Base-by-base conservation (phyloP, 2,329 filamentous ascomycete species). In the Fusarium longipes region DNA sequence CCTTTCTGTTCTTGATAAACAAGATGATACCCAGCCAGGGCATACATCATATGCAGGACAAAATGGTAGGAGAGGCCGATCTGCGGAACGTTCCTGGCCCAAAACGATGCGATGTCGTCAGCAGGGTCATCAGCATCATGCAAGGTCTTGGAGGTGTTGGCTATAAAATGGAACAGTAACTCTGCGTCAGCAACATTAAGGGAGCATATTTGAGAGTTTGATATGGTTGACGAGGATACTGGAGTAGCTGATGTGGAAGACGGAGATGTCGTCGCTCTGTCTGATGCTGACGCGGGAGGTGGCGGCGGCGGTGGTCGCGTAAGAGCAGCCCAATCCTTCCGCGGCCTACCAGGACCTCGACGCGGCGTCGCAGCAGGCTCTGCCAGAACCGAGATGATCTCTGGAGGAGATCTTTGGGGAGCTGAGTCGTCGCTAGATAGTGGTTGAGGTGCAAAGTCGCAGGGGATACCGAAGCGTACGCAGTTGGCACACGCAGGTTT, bases 401-500 rank as follows among this genome's bases (percentile, higher is more conserved):
- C 66, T 29, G 60, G 57, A 17, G 66, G 50, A 8, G 70, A 68
- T 24, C 39, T 63, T 22, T 63, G 67, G 27, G 63, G 57, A 32
- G 49, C 55, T 57, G 51, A 50, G 27, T 71, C 72, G 36, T 70
- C 65, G 29, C 62, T 65, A 14, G 68, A 50, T 33, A 56, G 44
- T 15, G 65, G 67, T 33, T 53, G 65, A 14, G 70, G 70, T 35
- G 70, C 66, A 57, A 73, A 76, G 48, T 73, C 71, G 55, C 74
- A 76, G 20, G 70, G 66, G 27, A 76, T 71, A 40, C 72, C 72
- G 57, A 76, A 76, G 42, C 72, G 75, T 27, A 75, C 63, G 65
- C 75, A 77, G 65, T 76, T 77, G 45, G 67, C 67, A 57, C 75
- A 77, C 24, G 72, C 67, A 15, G 75, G 75, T 61, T 74, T 75